Percentiles rank a stretch among this genome's conserved stretches.
Conservation (phyloP, 2,329 filamentous ascomycete genomes). For the Neurospora sp. region DNA sequence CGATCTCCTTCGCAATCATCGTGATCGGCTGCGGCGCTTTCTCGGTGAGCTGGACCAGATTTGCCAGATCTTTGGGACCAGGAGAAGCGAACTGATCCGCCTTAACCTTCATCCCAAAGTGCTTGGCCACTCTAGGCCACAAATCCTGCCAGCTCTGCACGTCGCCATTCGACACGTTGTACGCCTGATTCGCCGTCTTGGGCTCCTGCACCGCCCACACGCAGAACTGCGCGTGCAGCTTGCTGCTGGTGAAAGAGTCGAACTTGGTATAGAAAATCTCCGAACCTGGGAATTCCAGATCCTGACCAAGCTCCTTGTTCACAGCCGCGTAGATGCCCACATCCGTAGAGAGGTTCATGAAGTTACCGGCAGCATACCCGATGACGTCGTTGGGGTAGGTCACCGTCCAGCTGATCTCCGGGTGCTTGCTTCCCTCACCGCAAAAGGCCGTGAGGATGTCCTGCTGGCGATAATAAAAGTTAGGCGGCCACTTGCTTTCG, state of each 20-base stretch:
- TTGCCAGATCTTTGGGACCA: slow-evolving; percentile 10
- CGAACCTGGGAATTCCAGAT: slow-evolving; percentile 25
- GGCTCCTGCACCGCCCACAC: slow-evolving; percentile 24
- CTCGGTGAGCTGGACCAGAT: slow-evolving; percentile 13
- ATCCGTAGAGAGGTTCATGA: slow-evolving; percentile 30
- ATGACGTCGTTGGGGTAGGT: slow-evolving; percentile 26
- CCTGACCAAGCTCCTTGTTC: slow-evolving; percentile 23
- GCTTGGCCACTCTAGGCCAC: slow-evolving; percentile 28
- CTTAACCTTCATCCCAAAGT: slow-evolving; percentile 26
- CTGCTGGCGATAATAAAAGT: slow-evolving; percentile 44
- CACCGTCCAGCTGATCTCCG: slow-evolving; percentile 18
- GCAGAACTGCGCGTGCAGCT: slow-evolving; percentile 26
- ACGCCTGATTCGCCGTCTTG: slow-evolving; percentile 27
- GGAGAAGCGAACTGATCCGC: slow-evolving; percentile 19
- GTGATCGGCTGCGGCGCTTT: slow-evolving; percentile 20
- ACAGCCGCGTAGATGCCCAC: slow-evolving; percentile 31
- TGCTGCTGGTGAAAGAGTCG: slow-evolving; percentile 24
- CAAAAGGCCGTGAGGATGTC: slow-evolving; percentile 26
- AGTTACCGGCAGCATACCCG: slow-evolving; percentile 24
- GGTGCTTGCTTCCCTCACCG: slow-evolving; percentile 3
- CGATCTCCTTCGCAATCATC: slow-evolving; percentile 19
- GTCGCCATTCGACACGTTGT: slow-evolving; percentile 33
- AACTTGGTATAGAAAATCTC: slow-evolving; percentile 25
- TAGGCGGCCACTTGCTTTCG: slow-evolving; percentile 26
- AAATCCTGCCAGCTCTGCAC: slow-evolving; percentile 30